Evolutionary conservation across 2,329 filamentous ascomycete genomes (phyloP).

Genomic region (Penicillium capsulatum): DNA sequence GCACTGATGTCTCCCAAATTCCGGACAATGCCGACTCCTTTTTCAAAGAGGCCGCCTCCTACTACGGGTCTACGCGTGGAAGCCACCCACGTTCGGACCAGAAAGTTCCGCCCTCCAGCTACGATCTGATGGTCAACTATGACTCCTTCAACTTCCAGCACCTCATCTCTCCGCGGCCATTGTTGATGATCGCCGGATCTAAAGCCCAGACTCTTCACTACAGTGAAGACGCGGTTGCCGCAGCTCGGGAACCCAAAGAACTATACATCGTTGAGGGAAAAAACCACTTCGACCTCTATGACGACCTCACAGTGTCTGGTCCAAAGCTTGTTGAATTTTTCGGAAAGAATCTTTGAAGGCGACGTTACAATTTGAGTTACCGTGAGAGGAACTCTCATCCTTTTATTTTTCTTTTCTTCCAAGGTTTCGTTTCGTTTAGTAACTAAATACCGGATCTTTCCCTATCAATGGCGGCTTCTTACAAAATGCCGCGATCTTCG

Average conservation of each 20-base stretch:
- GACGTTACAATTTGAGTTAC: too few relatives aligned
- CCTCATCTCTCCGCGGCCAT: slow-evolving; percentile 25
- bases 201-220: slow-evolving; percentile 14
- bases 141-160: slow-evolving; percentile 22
- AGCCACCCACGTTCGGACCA: slow-evolving; percentile 22
- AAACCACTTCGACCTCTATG: slow-evolving; percentile 27
- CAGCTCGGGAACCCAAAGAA: slow-evolving; percentile 32
- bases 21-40: slow-evolving; percentile 1
- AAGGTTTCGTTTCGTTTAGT: too few relatives aligned
- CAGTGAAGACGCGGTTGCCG: slow-evolving; percentile 11
- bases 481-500: too few relatives aligned
- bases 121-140: slow-evolving; percentile 24
- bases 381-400: too few relatives aligned
- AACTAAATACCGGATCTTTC: too few relatives aligned
- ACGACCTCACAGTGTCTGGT: not conserved
- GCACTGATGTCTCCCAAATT: slow-evolving; percentile 6
- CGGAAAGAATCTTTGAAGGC: not conserved
- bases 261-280: slow-evolving; percentile 26
- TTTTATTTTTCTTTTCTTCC: too few relatives aligned
- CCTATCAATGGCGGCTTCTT: too few relatives aligned
- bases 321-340: not conserved
- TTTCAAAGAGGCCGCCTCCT: slow-evolving; percentile 14
- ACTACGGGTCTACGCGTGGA: slow-evolving; percentile 22
- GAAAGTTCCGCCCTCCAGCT: slow-evolving; percentile 16
- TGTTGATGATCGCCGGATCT: slow-evolving; percentile 22